Evolutionary conservation across 2,329 filamentous ascomycete genomes (phyloP), one percentile per base, ranked within the genome.

Genomic region (Beauveria caledonica): DNA sequence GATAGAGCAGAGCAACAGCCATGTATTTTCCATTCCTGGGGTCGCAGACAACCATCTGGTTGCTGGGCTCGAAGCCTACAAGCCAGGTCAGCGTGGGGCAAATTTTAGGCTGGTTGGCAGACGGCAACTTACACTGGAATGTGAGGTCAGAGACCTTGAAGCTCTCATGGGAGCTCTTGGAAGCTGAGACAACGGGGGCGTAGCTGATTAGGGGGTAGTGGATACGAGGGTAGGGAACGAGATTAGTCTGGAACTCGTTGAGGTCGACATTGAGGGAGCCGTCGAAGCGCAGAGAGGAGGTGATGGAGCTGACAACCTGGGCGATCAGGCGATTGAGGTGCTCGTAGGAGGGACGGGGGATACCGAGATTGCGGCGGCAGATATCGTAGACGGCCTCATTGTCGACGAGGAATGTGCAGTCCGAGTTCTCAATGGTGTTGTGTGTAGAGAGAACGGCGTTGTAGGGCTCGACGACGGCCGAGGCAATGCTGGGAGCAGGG

Each of bases 161-260:
- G 79, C 88, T 90, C 80, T 94, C 90, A 71, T 94, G 90, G 52
- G 86, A 84, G 74, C 88, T 90, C 83, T 89, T 90, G 78, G 83
- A 80, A 62, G 85, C 84, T 23, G 86, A 88, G 65, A 89, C 80
- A 67, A 89, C 86, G 36, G 86, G 86, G 11, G 86, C 85, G 70
- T 89, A 89, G 77, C 83, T 86, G 77, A 89, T 87, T 51, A 89
- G 76, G 57, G 86, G 86, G 74, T 88, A 89, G 78, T 89, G 86
- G 66, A 89, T 89, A 73, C 86, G 85, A 40, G 86, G 86, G 74
- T 87, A 89, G 27, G 86, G 86, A 58, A 89, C 86, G 75, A 89
- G 71, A 78, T 89, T 89, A 73, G 86, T 89, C 80, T 89, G 86
- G 81, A 89, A 89, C 77, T 89, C 86, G 80, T 88, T 88, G 69